A percentile compares a stretch with the other conserved stretches of the same genome.
Evolutionary conservation across 768 basidiomycete species (phyloP).

Genomic region (Pisolithus microcarpus): DNA sequence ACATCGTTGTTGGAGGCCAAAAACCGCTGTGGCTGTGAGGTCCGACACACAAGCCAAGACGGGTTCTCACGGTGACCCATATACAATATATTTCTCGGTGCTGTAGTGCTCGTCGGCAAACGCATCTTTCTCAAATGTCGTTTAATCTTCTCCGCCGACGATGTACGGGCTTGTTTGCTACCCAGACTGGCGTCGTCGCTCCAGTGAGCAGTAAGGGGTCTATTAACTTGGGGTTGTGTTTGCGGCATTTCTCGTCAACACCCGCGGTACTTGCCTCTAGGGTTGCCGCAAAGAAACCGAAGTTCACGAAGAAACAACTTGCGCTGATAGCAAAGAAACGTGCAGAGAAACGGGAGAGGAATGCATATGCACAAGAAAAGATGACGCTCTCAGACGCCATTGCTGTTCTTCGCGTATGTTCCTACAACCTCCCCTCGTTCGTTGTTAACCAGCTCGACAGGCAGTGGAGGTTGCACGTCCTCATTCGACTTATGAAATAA

Average conservation of each 20-base stretch:
- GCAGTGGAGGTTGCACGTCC: slow-evolving; percentile 79
- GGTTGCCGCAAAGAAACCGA: slow-evolving; percentile 47
- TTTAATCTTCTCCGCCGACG: slow-evolving; percentile 18
- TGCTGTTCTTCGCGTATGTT: slow-evolving; percentile 59
- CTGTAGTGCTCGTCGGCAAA: background rate
- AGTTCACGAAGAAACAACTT: slow-evolving; percentile 64
- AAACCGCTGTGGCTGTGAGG: background rate
- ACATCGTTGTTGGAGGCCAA: slow-evolving; percentile 25
- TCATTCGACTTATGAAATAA: slow-evolving; percentile 70
- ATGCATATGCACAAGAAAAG: slow-evolving; percentile 57
- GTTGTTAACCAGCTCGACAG: slow-evolving; percentile 31
- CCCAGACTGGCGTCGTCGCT: slow-evolving; percentile 1
- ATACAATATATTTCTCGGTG: no score
- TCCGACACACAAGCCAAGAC: background rate
- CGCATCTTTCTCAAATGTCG: slow-evolving; percentile 11
- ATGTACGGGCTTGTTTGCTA: slow-evolving; percentile 13
- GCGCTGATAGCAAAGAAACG: slow-evolving; percentile 59
- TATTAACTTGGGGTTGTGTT: background rate
- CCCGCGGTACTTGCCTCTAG: slow-evolving; percentile 37
- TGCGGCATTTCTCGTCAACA: slow-evolving; percentile 45
- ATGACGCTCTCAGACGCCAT: slow-evolving; percentile 63
- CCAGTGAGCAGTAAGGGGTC: background rate
- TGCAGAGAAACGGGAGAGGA: slow-evolving; percentile 45
- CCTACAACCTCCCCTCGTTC: background rate
- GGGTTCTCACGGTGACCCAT: background rate